phyloP scores from a whole-genome alignment of 306 rosid genomes.

The Vigna reflexopilosa region DNA sequence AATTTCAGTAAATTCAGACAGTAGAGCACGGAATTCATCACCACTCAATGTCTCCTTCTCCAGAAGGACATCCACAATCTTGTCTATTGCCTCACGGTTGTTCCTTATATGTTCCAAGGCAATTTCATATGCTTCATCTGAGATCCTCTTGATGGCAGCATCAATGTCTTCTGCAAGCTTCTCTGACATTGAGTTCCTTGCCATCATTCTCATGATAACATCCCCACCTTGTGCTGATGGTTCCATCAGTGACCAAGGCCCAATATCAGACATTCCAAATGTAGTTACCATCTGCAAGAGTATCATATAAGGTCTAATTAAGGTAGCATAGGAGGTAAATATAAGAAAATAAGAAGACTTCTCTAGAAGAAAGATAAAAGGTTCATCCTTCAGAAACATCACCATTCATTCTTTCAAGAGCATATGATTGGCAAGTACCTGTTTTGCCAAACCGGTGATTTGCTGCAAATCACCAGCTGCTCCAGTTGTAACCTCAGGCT shows the following conservation, averaged over 20 bases:
- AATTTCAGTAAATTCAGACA: slow-evolving; percentile 81
- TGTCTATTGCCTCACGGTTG: slow-evolving; percentile 96
- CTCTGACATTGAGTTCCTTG: slow-evolving; percentile 97
- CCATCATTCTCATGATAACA: slow-evolving; percentile 98
- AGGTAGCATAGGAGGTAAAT: slow-evolving; percentile 25
- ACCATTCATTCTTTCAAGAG: neutral
- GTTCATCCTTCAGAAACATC: slow-evolving; percentile 42
- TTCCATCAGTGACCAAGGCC: slow-evolving; percentile 96
- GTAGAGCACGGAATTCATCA: slow-evolving; percentile 88
- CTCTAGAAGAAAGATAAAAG: neutral
- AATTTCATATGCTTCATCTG: slow-evolving; percentile 79
- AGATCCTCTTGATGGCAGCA: slow-evolving; percentile 72
- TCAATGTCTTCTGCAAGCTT: slow-evolving; percentile 95
- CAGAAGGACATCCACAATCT: slow-evolving; percentile 81
- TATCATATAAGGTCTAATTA: slow-evolving; percentile 12
- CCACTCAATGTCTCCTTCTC: slow-evolving; percentile 88
- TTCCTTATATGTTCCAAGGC: slow-evolving; percentile 80
- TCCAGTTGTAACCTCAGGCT: slow-evolving; percentile 98
- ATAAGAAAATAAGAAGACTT: slow-evolving; percentile 7
- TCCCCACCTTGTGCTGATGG: slow-evolving; percentile 79
- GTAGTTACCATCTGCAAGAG: slow-evolving; percentile 90
- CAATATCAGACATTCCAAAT: slow-evolving; percentile 98
- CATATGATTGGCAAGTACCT: slow-evolving; percentile 57
- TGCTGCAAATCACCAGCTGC: slow-evolving; percentile 99
- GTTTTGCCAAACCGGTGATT: slow-evolving; percentile 94